Base-by-base conservation (phyloP, 2,329 filamentous ascomycete genomes). In the Aspergillus quadricinctus region DNA sequence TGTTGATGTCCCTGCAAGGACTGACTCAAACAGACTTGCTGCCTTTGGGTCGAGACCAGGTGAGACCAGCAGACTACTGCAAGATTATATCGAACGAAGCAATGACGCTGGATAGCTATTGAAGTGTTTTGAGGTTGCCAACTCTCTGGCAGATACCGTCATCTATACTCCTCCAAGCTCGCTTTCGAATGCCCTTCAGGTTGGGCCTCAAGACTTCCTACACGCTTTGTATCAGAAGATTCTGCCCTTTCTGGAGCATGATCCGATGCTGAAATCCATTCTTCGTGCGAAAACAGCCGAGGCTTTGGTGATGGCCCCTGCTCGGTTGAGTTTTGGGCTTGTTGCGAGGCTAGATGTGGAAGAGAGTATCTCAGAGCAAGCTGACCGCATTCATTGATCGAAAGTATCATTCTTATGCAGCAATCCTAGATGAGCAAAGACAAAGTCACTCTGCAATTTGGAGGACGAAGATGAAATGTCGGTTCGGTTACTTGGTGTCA, bases 41-140 rank as follows among this genome's bases (percentile, higher is more conserved):
- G 11, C 68, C 68, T 2, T 41, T 71, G 19, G 68, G 68, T 10
- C 63, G 68, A 25, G 68, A 71, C 27, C 68, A 70, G 63, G 68
- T 68, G 45, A 40, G 64, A 60, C 8, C 50, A 27, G 17, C 21
- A 11, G 14, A 37, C 31, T 37, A 37, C 31, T 37, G 14, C 31
- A 37, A 35, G 31, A 17, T 37, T 2, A 14, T 3, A 17, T 14
- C 3, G 23, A 35, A 5, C 10, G 23, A 17, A 31, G n/a, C 49
- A 11, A 52, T 31, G 37, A 27, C 19, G 11, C 17, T 8, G 4
- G 11, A 7, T 41, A 70, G 68, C 56, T 70, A 25, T 56, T 70
- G 28, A 70, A 70, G 52, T 70, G 68, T 29, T 70, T 68, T n/a
- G 68, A 70, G 48, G 64, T 70, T 4, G 59, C 68, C 17, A 70